A percentile compares a stretch with the other conserved stretches of the same genome.
phyloP scores from a whole-genome alignment of 208 protist species.

The Wallacemonas sp. region DNA sequence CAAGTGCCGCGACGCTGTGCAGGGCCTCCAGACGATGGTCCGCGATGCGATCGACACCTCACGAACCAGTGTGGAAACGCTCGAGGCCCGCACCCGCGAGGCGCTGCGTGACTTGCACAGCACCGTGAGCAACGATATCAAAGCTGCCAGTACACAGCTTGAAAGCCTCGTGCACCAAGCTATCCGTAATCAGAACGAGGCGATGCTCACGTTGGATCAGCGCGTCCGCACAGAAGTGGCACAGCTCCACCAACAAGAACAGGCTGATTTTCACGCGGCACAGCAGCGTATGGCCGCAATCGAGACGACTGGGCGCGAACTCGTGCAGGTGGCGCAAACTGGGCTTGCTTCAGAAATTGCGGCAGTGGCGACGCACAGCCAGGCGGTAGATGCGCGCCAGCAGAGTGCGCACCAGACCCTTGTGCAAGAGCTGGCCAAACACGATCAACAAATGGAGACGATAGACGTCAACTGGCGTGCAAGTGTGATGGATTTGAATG shows the following conservation, averaged over 20 bases:
- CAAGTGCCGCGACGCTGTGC: slow-evolving; percentile 39
- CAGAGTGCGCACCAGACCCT: slow-evolving; percentile 60
- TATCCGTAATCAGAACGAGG: slow-evolving; percentile 29
- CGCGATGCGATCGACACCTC: slow-evolving; percentile 29
- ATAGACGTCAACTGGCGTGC: slow-evolving; percentile 79
- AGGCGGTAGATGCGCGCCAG: slow-evolving; percentile 53
- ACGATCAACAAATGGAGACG: slow-evolving; percentile 67
- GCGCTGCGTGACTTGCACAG: slow-evolving; percentile 62
- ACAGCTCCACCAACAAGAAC: slow-evolving; percentile 43
- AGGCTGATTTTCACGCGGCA: slow-evolving; percentile 38
- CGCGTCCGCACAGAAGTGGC: slow-evolving; percentile 49
- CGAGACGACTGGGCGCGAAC: slow-evolving; percentile 29
- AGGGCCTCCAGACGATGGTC: slow-evolving; percentile 62
- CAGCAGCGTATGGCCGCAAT: slow-evolving; percentile 39
- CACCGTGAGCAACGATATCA: slow-evolving; percentile 50
- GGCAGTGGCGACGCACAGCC: slow-evolving; percentile 58
- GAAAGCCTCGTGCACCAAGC: slow-evolving; percentile 35
- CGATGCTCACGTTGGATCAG: slow-evolving; percentile 58
- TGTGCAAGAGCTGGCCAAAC: slow-evolving; percentile 67
- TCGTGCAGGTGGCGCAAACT: slow-evolving; percentile 47
- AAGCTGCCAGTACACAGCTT: slow-evolving; percentile 23
- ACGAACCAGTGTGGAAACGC: slow-evolving; percentile 50
- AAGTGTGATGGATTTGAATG: slow-evolving; percentile 62
- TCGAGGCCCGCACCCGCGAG: slow-evolving; percentile 54
- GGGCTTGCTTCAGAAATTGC: slow-evolving; percentile 58